A percentile compares a stretch with the other conserved stretches of the same genome.
Evolutionary conservation across 2,329 filamentous ascomycete species (phyloP).

Genomic region (Talaromyces amestolkiae): DNA sequence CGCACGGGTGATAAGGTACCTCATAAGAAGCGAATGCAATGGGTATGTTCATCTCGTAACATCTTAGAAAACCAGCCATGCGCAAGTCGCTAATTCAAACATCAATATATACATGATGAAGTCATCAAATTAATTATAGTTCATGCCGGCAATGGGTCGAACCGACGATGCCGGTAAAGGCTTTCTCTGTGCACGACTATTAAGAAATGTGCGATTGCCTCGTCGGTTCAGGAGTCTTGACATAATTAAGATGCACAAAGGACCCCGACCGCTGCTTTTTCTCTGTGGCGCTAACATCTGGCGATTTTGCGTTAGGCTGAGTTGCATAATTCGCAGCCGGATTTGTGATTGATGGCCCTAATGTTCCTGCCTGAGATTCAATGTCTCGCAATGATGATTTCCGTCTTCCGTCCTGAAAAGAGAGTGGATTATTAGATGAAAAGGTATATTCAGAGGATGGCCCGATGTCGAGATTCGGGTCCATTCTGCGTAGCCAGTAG

Average conservation of each 20-base stretch:
- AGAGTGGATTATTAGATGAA: not conserved
- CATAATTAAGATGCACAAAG: not conserved
- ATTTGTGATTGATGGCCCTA: not conserved
- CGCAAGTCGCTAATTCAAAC: not conserved
- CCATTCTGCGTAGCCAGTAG: slow-evolving; percentile 29
- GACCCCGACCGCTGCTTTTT: not conserved
- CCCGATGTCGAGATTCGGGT: not conserved
- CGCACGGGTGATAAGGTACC: not conserved
- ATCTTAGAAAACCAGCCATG: not conserved
- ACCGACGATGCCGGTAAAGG: not conserved
- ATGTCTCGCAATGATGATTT: slow-evolving; percentile 7
- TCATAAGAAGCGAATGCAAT: not conserved
- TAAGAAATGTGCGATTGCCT: not conserved
- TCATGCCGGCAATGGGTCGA: not conserved
- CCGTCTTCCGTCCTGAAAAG: not conserved
- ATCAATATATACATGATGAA: not conserved
- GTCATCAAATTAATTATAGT: too few relatives aligned
- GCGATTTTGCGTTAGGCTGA: not conserved
- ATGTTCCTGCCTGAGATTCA: not conserved
- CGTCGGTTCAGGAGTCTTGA: not conserved
- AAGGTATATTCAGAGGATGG: not conserved
- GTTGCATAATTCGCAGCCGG: not conserved
- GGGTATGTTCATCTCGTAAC: not conserved
- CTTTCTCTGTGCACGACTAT: not conserved
- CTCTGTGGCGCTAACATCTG: not conserved